Percentiles rank a stretch among this genome's conserved stretches.
These are phyloP conservation scores for Diplotaxis tenuifolia DNA, from an alignment of 345 rosid species.

Conservation along the genomic window DNA sequence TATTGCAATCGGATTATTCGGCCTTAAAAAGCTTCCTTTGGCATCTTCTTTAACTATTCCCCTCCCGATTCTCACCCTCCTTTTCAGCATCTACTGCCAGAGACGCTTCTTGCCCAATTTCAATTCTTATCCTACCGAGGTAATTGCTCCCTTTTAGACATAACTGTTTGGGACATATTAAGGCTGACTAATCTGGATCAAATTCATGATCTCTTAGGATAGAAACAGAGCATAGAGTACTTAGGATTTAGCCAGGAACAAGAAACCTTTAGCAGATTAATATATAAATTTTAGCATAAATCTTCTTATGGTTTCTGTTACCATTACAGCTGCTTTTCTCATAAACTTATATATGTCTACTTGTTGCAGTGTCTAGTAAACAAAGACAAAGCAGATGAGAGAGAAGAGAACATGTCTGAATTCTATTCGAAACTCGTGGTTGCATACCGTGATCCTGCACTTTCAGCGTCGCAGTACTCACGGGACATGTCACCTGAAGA, in stretches of 20 bases:
- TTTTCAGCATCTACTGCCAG: constrained; percentile 74
- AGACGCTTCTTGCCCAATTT: constrained; percentile 70
- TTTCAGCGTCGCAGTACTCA: constrained; percentile 44
- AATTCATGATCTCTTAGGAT: background rate
- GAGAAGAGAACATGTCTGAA: constrained; percentile 54
- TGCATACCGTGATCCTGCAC: constrained; percentile 74
- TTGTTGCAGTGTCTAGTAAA: constrained; percentile 65
- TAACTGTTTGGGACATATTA: background rate
- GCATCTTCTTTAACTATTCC: constrained; percentile 75
- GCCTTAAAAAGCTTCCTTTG: constrained; percentile 69
- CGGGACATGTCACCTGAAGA: constrained; percentile 40
- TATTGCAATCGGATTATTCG: constrained; percentile 80
- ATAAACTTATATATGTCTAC: background rate
- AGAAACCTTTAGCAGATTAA: background rate
- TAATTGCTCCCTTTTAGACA: constrained; percentile 28
- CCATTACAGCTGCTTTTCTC: background rate
- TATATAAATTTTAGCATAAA: background rate
- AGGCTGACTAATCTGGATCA: background rate
- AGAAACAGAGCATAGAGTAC: constrained; percentile 12
- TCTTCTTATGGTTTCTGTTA: background rate
- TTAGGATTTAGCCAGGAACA: constrained; percentile 2
- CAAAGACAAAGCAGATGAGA: constrained; percentile 67
- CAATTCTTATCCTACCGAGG: constrained; percentile 76
- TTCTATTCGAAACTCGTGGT: constrained; percentile 56
- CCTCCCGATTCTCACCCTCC: constrained; percentile 73